Evolutionary conservation across 495 filamentous ascomycete species (phyloP).

Genomic region (Viridothelium virens): DNA sequence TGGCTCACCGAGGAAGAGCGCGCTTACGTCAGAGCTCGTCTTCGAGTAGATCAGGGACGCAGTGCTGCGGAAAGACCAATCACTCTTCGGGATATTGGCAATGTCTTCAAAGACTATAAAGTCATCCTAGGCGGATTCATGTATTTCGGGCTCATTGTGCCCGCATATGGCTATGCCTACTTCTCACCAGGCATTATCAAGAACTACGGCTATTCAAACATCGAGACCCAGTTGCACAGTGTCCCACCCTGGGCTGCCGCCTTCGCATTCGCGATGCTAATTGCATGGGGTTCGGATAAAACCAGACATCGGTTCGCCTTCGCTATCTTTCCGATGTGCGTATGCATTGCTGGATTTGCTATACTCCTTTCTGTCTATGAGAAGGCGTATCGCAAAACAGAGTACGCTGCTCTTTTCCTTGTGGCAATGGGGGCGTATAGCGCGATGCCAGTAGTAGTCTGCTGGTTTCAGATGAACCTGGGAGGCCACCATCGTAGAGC

Average conservation of each 20-base stretch:
- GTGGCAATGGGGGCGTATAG: conserved; percentile 40
- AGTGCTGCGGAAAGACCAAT: conserved; percentile 56
- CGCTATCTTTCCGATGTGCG: conserved; percentile 30
- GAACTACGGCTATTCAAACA: conserved; percentile 37
- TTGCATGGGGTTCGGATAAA: conserved; percentile 32
- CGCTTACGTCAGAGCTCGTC: conserved; percentile 60
- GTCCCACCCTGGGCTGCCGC: conserved; percentile 43
- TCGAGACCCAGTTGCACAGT: conserved; percentile 44
- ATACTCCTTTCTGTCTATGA: conserved; percentile 38
- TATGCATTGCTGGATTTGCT: conserved; percentile 41
- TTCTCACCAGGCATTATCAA: conserved; percentile 56
- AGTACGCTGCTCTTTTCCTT: conserved; percentile 37
- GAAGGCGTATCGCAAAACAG: conserved; percentile 17
- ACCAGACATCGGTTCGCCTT: conserved; percentile 34
- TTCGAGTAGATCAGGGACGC: conserved; percentile 67
- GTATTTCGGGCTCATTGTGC: conserved; percentile 84
- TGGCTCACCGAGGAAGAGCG: conserved; percentile 73
- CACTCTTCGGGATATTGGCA: conserved; percentile 53
- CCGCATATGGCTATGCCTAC: conserved; percentile 71
- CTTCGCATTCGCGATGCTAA: conserved; percentile 36
- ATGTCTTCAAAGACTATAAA: conserved; percentile 64
- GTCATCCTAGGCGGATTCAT: conserved; percentile 73
- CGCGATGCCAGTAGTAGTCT: conserved; percentile 77
- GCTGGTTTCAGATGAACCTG: conserved; percentile 77
- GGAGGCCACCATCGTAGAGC: conserved; percentile 74